Evolutionary conservation across 768 basidiomycete species (phyloP), one percentile per base, ranked within the genome.

Genomic region (Leccinum pellstonianum): DNA sequence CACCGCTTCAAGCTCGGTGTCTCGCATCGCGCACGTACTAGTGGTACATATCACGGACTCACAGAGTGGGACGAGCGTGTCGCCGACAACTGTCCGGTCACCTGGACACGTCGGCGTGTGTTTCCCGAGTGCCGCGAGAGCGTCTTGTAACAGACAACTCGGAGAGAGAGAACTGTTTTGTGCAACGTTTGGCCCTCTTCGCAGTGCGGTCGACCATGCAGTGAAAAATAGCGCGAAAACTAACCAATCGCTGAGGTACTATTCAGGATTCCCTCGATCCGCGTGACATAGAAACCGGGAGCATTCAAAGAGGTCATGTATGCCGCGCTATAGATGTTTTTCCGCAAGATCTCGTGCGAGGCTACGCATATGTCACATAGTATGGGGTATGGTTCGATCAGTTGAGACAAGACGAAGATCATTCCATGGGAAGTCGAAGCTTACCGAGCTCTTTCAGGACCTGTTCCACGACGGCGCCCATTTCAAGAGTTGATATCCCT

Each of bases 251-350:
- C 17, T 7, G 17, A 41, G n/a, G 14, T 54, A 60, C 61, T 49
- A 33, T 66, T 65, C 17, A 61, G 41, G 29, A 59, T 66, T 33
- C 35, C 59, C 19, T 68, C 47, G 23, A 57, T 52, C 37, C 67
- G 69, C n/a, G 79, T 76, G 25, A 79, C 62, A 62, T 85, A 84
- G 65, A 85, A 80, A 25, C 83, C 83, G 1, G 84, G 83, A n/a
- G 81, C 81, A 65, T 85, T 84, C 60, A 85, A 77, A 8, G 82
- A 83, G 2, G 83, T 83, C 82, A 85, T 84, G 68, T 79, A 86
- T 3, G 79, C 69, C 4, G 81, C 79, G 7, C 73, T 69, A 65
- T 82, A 82, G 10, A 83, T 73, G 17, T 83, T 71, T 15, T 67
- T 61, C 0, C 79, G 82, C 47, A 64, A 59, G 31, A 83, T 72